These are phyloP conservation scores for Backusella liffmaniae DNA, from an alignment of 192 early-diverging fungal species.

Conservation along the genomic window DNA sequence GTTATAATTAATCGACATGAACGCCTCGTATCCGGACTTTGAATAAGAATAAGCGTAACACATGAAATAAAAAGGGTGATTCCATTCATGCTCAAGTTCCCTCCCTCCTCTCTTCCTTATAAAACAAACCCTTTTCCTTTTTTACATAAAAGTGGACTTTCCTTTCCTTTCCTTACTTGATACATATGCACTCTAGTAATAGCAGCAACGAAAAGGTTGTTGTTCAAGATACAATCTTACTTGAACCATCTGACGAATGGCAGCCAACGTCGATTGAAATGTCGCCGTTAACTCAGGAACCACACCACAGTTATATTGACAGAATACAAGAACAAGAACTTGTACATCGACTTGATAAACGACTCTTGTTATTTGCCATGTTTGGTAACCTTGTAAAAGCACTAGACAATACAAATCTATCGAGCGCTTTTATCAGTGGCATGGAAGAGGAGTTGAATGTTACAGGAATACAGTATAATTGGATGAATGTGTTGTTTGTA, in stretches of 20 bases:
- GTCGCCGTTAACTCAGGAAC: neutral
- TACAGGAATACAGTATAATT: constrained; percentile 36
- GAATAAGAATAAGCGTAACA: neutral
- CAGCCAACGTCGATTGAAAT: neutral
- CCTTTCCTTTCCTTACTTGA: neutral
- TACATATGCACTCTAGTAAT: neutral
- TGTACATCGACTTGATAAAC: constrained; percentile 29
- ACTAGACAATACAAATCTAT: constrained; percentile 35
- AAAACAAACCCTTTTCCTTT: neutral
- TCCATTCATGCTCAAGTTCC: neutral
- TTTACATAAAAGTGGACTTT: neutral
- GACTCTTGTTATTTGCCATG: constrained; percentile 40
- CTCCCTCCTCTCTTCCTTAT: neutral
- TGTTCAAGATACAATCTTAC: neutral
- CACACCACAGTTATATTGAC: neutral
- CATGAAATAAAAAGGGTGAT: neutral
- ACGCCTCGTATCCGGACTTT: neutral
- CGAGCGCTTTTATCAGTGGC: constrained; percentile 40
- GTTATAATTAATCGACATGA: neutral
- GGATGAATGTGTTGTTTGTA: constrained; percentile 37
- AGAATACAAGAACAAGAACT: constrained; percentile 22
- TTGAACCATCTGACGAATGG: neutral
- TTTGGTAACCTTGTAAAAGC: constrained; percentile 39
- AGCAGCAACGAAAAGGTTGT: neutral
- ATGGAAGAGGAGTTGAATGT: constrained; percentile 42